Base-by-base conservation (phyloP, 192 early-diverging fungal species). In the Coemansia sp. region DNA sequence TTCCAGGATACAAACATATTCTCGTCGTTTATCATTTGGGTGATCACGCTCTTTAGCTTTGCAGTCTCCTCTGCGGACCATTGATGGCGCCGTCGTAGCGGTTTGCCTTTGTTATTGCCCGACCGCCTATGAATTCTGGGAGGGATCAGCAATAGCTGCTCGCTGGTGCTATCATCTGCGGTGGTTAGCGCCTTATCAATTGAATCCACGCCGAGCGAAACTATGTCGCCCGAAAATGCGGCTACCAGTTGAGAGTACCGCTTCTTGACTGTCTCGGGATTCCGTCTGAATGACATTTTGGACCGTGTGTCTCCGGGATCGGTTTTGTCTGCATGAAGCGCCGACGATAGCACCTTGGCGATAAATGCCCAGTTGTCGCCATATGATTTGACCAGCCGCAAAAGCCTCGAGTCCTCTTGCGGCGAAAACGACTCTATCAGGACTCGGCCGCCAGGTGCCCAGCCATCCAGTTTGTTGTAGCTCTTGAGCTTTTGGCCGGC, bases 21-120 rank as follows among this genome's bases (percentile, higher is more conserved):
- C 18, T 40, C 35, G 14, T 25, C 27, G 14, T 25, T 7, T 10
- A 58, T 24, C 32, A 38, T 39, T 10, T 36, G 9, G 22, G 53
- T 40, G 9, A 70, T 41, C n/a, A 58, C 26, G 0, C 29, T 3
- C 13, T 23, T 36, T 22, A 70, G 60, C 42, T 45, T 24, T 17
- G 23, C n/a, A 26, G 56, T 49, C 24, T 70, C 67, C 14, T 57
- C 41, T 0, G 28, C 22, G 0, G 60, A 46, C 67, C 67, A 70
- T 13, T 24, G n/a, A 4, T 18, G 28, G 46, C n/a, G n/a, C n/a
- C n/a, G n/a, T 37, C 18, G 14, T 33, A 18, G 9, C 28, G 35
- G 14, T 25, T 37, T 7, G 20, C 18, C 6, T 9, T 17, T 23
- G 22, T 10, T 15, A n/a, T n/a, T n/a, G n/a, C n/a, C 14, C 19